Percentiles rank a stretch among this genome's conserved stretches.
Conservation (phyloP, 495 filamentous ascomycete genomes). For the Penicillium waksmanii region DNA sequence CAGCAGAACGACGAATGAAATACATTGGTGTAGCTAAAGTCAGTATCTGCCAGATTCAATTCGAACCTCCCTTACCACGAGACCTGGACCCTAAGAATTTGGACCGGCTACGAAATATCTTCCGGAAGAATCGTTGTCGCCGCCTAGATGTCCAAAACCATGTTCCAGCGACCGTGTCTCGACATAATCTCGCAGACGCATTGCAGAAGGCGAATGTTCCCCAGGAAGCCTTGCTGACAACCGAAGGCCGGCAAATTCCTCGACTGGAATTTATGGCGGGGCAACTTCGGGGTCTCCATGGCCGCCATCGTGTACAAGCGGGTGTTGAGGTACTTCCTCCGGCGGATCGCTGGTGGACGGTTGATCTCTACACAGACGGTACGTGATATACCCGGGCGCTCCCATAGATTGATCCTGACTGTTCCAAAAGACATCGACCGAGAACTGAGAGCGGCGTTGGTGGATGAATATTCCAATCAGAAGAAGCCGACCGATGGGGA, state of each 20-base stretch:
- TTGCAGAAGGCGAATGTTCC: no score
- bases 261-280: no score
- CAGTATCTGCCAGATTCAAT: conserved; percentile 21
- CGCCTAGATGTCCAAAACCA: conserved; percentile 28
- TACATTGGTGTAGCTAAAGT: conserved; percentile 13
- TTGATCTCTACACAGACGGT: no score
- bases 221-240: no score
- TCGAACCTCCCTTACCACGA: conserved; percentile 14
- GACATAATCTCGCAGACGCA: conserved; percentile 7
- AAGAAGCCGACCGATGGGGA: not conserved
- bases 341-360: no score
- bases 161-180: conserved; percentile 26
- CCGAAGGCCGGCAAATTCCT: no score
- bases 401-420: no score
- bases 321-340: no score
- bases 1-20: conserved; percentile 8
- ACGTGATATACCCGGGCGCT: no score
- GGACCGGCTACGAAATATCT: conserved; percentile 23
- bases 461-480: not conserved
- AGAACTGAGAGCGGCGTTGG: not conserved
- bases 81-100: conserved; percentile 23
- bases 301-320: no score
- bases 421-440: no score
- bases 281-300: no score
- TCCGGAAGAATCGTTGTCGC: conserved; percentile 23